Base-by-base conservation (phyloP, 768 basidiomycete genomes). In the Suillus clintonianus region DNA sequence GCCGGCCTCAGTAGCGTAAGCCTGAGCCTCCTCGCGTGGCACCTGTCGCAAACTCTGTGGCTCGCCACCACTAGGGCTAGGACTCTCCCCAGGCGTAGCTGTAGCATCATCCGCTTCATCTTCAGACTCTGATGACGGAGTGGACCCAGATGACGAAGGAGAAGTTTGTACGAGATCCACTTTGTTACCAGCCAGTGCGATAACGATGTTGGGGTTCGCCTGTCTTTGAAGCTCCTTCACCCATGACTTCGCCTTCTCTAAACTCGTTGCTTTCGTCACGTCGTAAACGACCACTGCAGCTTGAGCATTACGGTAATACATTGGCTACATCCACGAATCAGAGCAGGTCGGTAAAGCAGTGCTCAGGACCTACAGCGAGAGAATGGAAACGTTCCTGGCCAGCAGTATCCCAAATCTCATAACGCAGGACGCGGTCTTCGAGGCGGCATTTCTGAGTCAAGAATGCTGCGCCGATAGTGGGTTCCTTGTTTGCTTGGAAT, bases 241-340 rank as follows among this genome's bases (percentile, higher is more conserved):
- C 97, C 97, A 99, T 36, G 96, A 95, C 82, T 99, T 98, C 61
- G 97, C 97, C 77, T 99, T 99, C 77, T 99, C 97, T 63, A 99
- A 83, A 71, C 95, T 97, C 62, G 91, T 86, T 51, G 94, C 92
- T 78, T 98, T 97, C 57, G 97, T 99, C 62, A 99, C 89, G 75
- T 99, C 97, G 77, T 98, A 99, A 22, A 99, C 97, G 10, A 99
- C 97, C 47, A 99, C 95, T 37, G 97, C 97, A 4, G 97, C 96
- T 76, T 96, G 94, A 9, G 97, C 95, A 72, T 99, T 98, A 72
- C 97, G 92, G 77, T 97, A 98, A 77, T 97, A 97, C 97, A 99
- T 99, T 53, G 97, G 97, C 92, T 94, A 65, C 22, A 22, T 41
- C 24, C 43, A 47, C 58, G 62, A 60, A 59, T 37, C 67, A 55